Conservation (phyloP, 2,329 filamentous ascomycete species). For the Leptographium wingfieldii region DNA sequence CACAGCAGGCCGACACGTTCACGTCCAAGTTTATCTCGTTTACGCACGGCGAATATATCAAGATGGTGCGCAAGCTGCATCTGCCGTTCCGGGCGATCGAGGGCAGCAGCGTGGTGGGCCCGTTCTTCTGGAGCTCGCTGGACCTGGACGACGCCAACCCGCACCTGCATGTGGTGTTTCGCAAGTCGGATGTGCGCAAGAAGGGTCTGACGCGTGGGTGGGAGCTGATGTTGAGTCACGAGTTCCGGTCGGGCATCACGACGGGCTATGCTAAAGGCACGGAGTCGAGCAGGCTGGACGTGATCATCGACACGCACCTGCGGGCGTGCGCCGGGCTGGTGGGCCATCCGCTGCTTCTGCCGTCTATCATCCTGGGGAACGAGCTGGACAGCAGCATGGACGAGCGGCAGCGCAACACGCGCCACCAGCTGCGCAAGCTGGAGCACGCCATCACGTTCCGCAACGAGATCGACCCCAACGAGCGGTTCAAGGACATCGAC, state of each 20-base stretch:
- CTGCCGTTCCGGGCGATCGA: constrained; percentile 47
- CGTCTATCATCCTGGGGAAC: constrained; percentile 44
- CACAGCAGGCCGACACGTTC: constrained; percentile 45
- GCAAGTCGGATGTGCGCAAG: constrained; percentile 54
- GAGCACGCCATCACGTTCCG: constrained; percentile 50
- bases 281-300: constrained; percentile 38
- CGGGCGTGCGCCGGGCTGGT: constrained; percentile 34
- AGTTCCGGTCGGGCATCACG: constrained; percentile 40
- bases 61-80: constrained; percentile 41
- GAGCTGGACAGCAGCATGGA: constrained; percentile 44
- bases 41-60: constrained; percentile 33
- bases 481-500: constrained; percentile 41
- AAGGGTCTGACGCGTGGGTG: constrained; percentile 51
- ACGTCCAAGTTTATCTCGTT: constrained; percentile 41
- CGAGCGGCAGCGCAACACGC: constrained; percentile 48
- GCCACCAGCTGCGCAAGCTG: constrained; percentile 47
- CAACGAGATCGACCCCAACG: constrained; percentile 43
- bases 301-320: constrained; percentile 34
- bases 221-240: constrained; percentile 51
- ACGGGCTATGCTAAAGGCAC: constrained; percentile 52
- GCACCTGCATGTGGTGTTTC: constrained; percentile 49
- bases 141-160: constrained; percentile 44
- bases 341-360: constrained; percentile 46
- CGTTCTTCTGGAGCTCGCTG: constrained; percentile 48
- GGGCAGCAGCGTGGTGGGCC: constrained; percentile 44